Evolutionary conservation across 2,329 filamentous ascomycete species (phyloP).

Genomic region (Blastomyces percursus): DNA sequence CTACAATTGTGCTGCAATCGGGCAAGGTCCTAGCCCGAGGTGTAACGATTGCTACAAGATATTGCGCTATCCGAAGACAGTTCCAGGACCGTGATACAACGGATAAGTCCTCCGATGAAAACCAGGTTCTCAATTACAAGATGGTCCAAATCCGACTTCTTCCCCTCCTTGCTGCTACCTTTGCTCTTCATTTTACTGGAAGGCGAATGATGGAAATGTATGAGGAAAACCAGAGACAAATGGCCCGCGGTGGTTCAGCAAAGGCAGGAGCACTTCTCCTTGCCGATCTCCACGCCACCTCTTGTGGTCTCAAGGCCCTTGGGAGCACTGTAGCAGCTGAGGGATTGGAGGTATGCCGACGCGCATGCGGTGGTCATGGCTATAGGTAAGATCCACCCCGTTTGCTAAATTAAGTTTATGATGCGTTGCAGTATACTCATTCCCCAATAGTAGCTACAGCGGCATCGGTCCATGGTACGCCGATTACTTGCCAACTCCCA

Average conservation of each 20-base stretch:
- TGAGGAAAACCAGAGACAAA: slow-evolving; percentile 58
- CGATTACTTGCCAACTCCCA: slow-evolving; percentile 60
- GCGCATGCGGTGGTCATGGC: slow-evolving; percentile 67
- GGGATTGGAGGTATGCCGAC: slow-evolving; percentile 61
- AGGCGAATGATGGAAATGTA: slow-evolving; percentile 66
- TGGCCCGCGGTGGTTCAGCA: slow-evolving; percentile 45
- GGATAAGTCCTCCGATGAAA: slow-evolving; percentile 50
- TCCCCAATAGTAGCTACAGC: slow-evolving; percentile 51
- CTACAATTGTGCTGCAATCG: slow-evolving; percentile 61
- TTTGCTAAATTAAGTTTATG: neutral
- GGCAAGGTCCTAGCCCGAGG: slow-evolving; percentile 61
- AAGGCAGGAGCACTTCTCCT: slow-evolving; percentile 57
- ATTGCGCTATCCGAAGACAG: slow-evolving; percentile 62
- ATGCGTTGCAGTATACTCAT: neutral
- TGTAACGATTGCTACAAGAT: slow-evolving; percentile 66
- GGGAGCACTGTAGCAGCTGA: slow-evolving; percentile 62
- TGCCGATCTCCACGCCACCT: slow-evolving; percentile 65
- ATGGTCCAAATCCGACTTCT: slow-evolving; percentile 67
- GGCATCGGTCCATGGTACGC: slow-evolving; percentile 67
- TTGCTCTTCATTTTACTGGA: slow-evolving; percentile 69
- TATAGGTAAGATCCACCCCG: slow-evolving; percentile 24
- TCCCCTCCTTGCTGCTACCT: slow-evolving; percentile 61
- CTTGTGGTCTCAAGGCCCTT: slow-evolving; percentile 63
- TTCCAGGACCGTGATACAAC: slow-evolving; percentile 64
- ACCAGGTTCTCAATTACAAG: slow-evolving; percentile 67